phyloP scores from a whole-genome alignment of 768 basidiomycete genomes.

The Cantharellus anzutake region DNA sequence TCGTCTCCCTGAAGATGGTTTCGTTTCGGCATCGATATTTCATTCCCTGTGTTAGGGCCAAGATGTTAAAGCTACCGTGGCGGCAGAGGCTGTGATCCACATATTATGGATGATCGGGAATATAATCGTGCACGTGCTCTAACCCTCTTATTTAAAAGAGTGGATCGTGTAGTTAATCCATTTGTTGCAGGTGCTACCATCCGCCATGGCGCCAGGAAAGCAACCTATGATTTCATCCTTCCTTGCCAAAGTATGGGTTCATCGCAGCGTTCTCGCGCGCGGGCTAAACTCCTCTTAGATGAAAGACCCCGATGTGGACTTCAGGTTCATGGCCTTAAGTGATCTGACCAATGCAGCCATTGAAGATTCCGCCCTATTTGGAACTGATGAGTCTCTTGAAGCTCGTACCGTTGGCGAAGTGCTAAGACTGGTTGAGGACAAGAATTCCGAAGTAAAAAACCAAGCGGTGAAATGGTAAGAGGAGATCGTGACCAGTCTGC shows the following conservation, averaged over 20 bases:
- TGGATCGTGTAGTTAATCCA: no score
- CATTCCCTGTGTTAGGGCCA: neutral
- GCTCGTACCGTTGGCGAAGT: slow-evolving; percentile 71
- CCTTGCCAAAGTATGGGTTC: neutral
- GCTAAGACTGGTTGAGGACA: slow-evolving; percentile 73
- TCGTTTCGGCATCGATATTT: neutral
- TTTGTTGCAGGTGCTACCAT: neutral
- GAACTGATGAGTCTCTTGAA: slow-evolving; percentile 74
- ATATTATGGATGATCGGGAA: no score
- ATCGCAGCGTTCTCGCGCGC: neutral
- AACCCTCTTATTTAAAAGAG: no score
- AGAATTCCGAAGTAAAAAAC: slow-evolving; percentile 96
- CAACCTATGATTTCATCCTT: neutral
- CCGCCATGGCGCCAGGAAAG: neutral
- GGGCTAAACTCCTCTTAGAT: neutral
- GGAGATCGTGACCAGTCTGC: neutral
- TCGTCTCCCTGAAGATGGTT: neutral
- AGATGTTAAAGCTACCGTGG: no score
- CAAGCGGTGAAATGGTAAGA: slow-evolving; percentile 85
- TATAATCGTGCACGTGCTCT: no score
- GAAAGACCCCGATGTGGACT: neutral
- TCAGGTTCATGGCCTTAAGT: slow-evolving; percentile 93
- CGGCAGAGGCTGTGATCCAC: no score
- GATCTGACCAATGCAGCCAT: slow-evolving; percentile 83
- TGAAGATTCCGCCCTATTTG: slow-evolving; percentile 52